A percentile compares a stretch with the other conserved stretches of the same genome.
Conservation (phyloP, 495 filamentous ascomycete genomes). For the Penicillium subrubescens region DNA sequence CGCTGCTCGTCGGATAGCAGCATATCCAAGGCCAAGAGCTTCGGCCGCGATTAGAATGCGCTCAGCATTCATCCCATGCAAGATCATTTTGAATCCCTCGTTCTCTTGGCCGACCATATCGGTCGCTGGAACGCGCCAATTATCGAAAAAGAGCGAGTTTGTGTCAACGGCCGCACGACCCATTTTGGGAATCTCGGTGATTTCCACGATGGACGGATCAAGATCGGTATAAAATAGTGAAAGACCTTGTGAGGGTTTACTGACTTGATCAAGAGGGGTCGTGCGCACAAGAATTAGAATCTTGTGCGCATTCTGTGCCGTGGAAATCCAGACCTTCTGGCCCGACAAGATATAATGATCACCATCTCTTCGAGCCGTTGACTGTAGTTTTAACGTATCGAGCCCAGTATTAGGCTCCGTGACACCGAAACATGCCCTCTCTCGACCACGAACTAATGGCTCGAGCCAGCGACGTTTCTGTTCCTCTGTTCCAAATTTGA, state of each 20-base stretch:
- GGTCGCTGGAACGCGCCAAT: conserved; percentile 60
- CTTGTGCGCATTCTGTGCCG: conserved; percentile 69
- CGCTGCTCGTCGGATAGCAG: conserved; percentile 62
- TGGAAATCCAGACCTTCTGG: conserved; percentile 83
- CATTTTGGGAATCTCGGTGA: conserved; percentile 59
- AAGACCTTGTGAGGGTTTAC: conserved; percentile 66
- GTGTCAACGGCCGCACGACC: conserved; percentile 73
- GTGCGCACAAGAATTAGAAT: conserved; percentile 78
- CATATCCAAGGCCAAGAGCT: conserved; percentile 74
- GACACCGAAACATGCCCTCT: conserved; percentile 66
- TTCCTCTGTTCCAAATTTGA: conserved; percentile 62
- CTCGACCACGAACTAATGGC: conserved; percentile 65
- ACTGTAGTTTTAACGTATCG: conserved; percentile 68
- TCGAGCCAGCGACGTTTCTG: conserved; percentile 60
- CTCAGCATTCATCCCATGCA: conserved; percentile 84
- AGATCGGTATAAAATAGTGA: conserved; percentile 77
- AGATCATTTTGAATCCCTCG: conserved; percentile 71
- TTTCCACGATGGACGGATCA: conserved; percentile 41
- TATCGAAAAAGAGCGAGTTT: conserved; percentile 80
- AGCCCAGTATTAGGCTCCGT: conserved; percentile 67
- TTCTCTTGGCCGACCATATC: conserved; percentile 66
- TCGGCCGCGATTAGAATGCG: conserved; percentile 74
- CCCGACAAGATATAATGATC: conserved; percentile 63
- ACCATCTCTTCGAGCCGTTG: conserved; percentile 48
- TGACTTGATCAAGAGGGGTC: conserved; percentile 61